Conservation (phyloP, 78 protist genomes). For the Dictyostelium capitatum region DNA sequence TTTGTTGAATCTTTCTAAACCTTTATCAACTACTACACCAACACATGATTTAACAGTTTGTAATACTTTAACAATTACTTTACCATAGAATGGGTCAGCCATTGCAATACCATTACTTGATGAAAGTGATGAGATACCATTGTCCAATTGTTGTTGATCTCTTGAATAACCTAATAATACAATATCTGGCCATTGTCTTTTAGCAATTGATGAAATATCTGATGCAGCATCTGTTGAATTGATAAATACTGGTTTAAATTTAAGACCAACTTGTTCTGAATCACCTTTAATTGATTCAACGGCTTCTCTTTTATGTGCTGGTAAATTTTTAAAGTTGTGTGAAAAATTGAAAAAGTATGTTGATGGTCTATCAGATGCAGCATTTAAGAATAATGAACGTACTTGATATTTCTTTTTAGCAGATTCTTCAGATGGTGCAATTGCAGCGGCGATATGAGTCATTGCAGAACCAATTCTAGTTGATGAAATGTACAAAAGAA, state of each 20-base stretch:
- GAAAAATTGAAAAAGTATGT: not conserved
- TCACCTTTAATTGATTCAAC: not conserved
- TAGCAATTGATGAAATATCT: slow-evolving; percentile 27
- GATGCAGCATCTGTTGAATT: slow-evolving; percentile 27
- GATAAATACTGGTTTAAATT: slow-evolving; percentile 52
- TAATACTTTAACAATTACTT: slow-evolving; percentile 17
- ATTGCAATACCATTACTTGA: no score
- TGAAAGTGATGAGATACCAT: not conserved
- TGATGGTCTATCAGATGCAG: slow-evolving; percentile 54
- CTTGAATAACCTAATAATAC: slow-evolving; percentile 11
- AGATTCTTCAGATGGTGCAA: not conserved
- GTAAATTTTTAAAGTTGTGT: slow-evolving; percentile 20
- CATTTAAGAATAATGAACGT: not conserved
- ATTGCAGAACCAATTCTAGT: not conserved
- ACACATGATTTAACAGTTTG: slow-evolving; percentile 41
- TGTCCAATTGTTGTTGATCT: not conserved
- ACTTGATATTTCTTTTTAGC: slow-evolving; percentile 48
- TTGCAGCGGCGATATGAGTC: slow-evolving; percentile 29
- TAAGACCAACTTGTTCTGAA: slow-evolving; percentile 12
- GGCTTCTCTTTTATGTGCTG: not conserved
- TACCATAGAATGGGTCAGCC: slow-evolving; percentile 15
- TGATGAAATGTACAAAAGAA: slow-evolving; percentile 36
- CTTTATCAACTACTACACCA: slow-evolving; percentile 72
- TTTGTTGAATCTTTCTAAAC: slow-evolving; percentile 56
- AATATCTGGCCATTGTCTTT: slow-evolving; percentile 37